Base-by-base conservation (phyloP, 2,329 filamentous ascomycete species). In the Fusarium algeriense region DNA sequence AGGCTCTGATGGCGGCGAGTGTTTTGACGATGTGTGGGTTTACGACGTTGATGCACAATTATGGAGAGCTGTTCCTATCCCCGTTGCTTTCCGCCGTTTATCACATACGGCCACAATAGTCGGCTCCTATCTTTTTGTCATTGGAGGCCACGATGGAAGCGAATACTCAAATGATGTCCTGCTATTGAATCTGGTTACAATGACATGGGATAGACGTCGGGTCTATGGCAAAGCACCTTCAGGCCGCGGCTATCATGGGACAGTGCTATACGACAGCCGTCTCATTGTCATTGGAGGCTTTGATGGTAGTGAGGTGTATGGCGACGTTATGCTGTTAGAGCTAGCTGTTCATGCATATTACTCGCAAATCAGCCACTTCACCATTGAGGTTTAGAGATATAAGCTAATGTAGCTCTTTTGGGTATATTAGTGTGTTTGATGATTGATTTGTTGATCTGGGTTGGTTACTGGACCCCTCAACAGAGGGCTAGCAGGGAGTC, bases 21-120 rank as follows among this genome's bases (percentile, higher is more conserved):
- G 90, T 80, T 92, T 92, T 80, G 87, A 90, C 77, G 90, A 92
- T 75, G 90, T 92, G 43, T 92, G 90, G 90, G 87, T 92, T 34
- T 92, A 91, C 80, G 90, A 92, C 77, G 87, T 92, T 9, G 90
- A 92, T 54, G 85, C 84, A 41, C 84, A 87, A 63, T 71, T 83
- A 28, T 92, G 91, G 89, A 88, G 86, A 66, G 77, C 83, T 10
- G 90, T 91, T 60, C 78, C 83, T 62, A 89, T 91, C 28, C 85
- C 89, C 23, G 77, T 88, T 38, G 88, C 88, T n/a, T 91, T 86
- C 78, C 87, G 89, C 41, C 87, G 90, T 23, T 84, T 92, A 54
- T 91, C 89, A 28, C 90, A 92, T 77, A 91, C 90, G 30, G 88
- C 90, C 44, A 92, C 90, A 20, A 87, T 92, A 44, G 89, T 92